Percentiles rank a stretch among this genome's conserved stretches.
These are phyloP conservation scores for Blastocystis sp. DNA, from an alignment of 352 stramenopile species.

Conservation along the genomic window DNA sequence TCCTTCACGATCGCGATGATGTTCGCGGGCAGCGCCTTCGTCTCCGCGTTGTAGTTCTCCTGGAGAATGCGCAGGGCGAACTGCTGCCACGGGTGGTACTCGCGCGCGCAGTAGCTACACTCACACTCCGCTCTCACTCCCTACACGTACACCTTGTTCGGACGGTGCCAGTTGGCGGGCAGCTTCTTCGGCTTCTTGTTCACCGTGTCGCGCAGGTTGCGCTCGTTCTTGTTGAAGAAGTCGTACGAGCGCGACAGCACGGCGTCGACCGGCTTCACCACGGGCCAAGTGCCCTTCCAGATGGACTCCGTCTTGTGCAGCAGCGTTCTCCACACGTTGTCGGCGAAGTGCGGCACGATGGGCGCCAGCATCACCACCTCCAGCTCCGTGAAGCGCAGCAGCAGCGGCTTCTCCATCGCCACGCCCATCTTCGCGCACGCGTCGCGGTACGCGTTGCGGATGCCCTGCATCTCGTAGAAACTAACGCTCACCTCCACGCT, in stretches of 20 bases:
- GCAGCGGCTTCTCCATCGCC: conserved; percentile 88
- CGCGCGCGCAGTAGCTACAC: conserved; percentile 37
- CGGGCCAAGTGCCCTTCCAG: conserved; percentile 78
- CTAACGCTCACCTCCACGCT: conserved; percentile 66
- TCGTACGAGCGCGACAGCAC: conserved; percentile 65
- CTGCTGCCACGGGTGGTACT: conserved; percentile 74
- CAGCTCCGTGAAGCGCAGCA: conserved; percentile 90
- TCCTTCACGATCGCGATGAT: conserved; percentile 65
- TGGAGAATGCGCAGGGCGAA: conserved; percentile 61
- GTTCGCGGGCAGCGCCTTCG: conserved; percentile 44
- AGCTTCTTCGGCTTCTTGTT: conserved; percentile 73
- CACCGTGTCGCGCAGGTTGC: conserved; percentile 35
- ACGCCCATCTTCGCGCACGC: conserved; percentile 84
- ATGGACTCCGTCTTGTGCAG: conserved; percentile 91
- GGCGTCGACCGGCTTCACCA: conserved; percentile 18
- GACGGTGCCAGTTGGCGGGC: conserved; percentile 31
- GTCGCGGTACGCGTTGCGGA: conserved; percentile 94
- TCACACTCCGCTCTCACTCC: not conserved
- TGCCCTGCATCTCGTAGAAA: conserved; percentile 98
- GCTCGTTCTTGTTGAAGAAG: conserved; percentile 69
- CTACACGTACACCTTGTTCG: conserved; percentile 67
- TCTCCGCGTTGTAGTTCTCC: conserved; percentile 45
- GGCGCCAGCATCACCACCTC: conserved; percentile 91
- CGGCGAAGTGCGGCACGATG: conserved; percentile 91
- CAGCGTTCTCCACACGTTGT: conserved; percentile 89